These are phyloP conservation scores for Corymbia citriodora DNA, from an alignment of 441 rosid genomes.

Conservation along the genomic window DNA sequence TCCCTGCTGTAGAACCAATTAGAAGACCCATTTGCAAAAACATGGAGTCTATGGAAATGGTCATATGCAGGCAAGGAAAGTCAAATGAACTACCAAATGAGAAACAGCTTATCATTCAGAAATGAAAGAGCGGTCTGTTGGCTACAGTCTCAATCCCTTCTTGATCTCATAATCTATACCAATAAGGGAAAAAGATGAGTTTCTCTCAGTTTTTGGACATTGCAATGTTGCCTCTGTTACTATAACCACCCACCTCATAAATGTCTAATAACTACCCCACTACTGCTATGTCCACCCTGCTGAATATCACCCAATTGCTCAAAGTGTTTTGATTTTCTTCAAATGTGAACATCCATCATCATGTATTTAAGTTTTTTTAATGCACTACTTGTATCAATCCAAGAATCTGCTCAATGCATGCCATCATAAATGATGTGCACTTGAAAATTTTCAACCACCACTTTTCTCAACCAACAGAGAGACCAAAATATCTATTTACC, in stretches of 20 bases:
- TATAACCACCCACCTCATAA: background rate
- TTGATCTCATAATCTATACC: background rate
- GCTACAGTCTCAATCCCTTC: background rate
- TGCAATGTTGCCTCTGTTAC: background rate
- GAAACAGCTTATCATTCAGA: background rate
- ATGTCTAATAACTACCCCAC: background rate
- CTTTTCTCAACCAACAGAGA: background rate
- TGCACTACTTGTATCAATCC: background rate
- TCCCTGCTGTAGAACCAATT: background rate
- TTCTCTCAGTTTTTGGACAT: background rate
- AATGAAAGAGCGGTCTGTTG: background rate
- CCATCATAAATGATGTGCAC: background rate
- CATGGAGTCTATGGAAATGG: background rate
- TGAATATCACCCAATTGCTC: background rate
- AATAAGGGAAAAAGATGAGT: background rate
- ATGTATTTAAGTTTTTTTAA: background rate
- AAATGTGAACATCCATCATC: background rate
- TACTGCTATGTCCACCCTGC: background rate
- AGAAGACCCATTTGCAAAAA: background rate
- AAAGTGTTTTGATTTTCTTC: background rate
- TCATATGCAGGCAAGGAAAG: background rate
- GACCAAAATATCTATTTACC: background rate
- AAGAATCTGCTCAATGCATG: background rate
- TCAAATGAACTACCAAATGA: background rate
- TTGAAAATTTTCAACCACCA: background rate